These are phyloP conservation scores for Apophysomyces variabilis DNA, from an alignment of 371 early-diverging fungal species.

Conservation along the genomic window DNA sequence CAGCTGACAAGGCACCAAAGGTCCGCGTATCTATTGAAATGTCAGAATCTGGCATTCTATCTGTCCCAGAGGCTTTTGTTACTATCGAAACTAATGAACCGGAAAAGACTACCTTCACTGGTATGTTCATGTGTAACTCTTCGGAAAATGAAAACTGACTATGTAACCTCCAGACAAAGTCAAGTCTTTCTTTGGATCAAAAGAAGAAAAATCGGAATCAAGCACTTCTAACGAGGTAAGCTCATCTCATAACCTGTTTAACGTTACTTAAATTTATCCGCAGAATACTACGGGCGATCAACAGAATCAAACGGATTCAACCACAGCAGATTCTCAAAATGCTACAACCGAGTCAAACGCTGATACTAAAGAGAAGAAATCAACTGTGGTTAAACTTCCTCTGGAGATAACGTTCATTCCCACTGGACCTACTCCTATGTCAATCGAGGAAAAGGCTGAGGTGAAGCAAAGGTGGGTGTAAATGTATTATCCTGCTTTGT, in stretches of 20 bases:
- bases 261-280: background rate
- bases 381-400: conserved; percentile 43
- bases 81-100: conserved; percentile 46
- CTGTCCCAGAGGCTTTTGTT: conserved; percentile 61
- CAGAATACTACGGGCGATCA: conserved; percentile 4
- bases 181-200: conserved; percentile 79
- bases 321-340: conserved; percentile 15
- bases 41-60: conserved; percentile 69
- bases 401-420: conserved; percentile 50
- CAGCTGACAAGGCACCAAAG: conserved; percentile 69
- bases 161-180: conserved; percentile 53
- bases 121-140: conserved; percentile 17
- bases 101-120: conserved; percentile 49
- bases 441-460: conserved; percentile 33
- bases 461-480: conserved; percentile 41
- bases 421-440: conserved; percentile 48
- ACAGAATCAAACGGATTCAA: conserved; percentile 12
- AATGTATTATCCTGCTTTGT: background rate
- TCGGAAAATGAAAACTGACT: conserved; percentile 2
- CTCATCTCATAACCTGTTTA: background rate
- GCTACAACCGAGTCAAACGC: conserved; percentile 14
- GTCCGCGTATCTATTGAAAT: conserved; percentile 82
- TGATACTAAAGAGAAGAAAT: conserved; percentile 31
- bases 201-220: conserved; percentile 31
- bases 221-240: conserved; percentile 21